Evolutionary conservation across 129 eudicot species (phyloP), one percentile per base, ranked within the genome.

Genomic region (Kitagawia praeruptora): DNA sequence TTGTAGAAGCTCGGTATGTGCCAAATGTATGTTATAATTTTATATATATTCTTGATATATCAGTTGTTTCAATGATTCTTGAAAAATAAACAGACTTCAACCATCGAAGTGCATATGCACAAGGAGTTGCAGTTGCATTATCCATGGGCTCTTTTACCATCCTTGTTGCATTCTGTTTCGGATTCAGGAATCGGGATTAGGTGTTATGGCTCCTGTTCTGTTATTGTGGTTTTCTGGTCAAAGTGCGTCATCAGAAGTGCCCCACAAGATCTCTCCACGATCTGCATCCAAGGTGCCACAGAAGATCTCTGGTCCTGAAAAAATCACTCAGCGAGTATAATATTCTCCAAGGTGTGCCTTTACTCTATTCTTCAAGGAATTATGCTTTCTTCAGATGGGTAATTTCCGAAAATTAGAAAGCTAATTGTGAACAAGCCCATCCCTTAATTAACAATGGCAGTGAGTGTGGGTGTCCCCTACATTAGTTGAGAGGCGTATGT

Each of bases 241-340:
- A 58, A 10, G 61, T 71, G 5, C 21, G 46, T 79, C 77, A 10
- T 38, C 78, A 11, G 83, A 80, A 66, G 86, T 75, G 2, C 79
- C 86, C 74, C 77, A 46, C 8, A 86, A 82, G 70, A 49, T 37
- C 49, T 85, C 86, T 46, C 82, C 80, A 25, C 84, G 61, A 79
- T 80, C 81, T 47, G 44, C 40, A 48, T 82, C 88, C 23, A 78
- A 82, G 73, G 79, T 41, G 64, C 54, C 88, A 28, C 84, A 48
- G 10, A 85, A 80, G 69, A 28, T 77, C 38, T 79, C 89, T 71
- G 86, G 78, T 21, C 81, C 81, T 14, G 67, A 51, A 53, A 82
- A 77, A 48, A 31, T 77, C 75, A 77, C 85, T 71, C 85, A 75
- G 11, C 77, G 87, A 72, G 89, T 74, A n/a, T n/a, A n/a, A n/a